These are phyloP conservation scores for Zygosaccharomyces bailii DNA, from an alignment of 805 yeast species.

Conservation along the genomic window DNA sequence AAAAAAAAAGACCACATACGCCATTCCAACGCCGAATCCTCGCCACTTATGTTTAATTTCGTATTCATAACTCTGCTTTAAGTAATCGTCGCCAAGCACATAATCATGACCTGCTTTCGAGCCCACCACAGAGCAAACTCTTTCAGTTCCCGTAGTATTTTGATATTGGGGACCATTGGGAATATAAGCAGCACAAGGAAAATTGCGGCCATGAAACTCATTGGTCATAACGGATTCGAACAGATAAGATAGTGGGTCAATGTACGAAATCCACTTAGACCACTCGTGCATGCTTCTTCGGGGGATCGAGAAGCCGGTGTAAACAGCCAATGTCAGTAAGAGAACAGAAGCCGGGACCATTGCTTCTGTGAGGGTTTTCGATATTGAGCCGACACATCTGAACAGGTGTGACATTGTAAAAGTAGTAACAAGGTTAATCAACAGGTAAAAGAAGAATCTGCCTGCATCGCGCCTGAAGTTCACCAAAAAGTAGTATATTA, in stretches of 20 bases:
- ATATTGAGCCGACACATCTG: conserved; percentile 50
- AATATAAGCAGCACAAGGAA: conserved; percentile 45
- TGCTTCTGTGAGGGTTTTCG: conserved; percentile 48
- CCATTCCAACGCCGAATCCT: conserved; percentile 59
- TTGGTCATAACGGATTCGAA: conserved; percentile 58
- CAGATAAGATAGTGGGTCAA: conserved; percentile 55
- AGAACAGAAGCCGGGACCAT: conserved; percentile 58
- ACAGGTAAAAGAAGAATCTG: conserved; percentile 49
- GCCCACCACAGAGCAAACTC: conserved; percentile 57
- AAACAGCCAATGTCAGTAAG: conserved; percentile 47
- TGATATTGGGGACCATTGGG: conserved; percentile 48
- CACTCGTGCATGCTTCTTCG: conserved; percentile 55
- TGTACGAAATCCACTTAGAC: conserved; percentile 62
- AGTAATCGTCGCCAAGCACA: conserved; percentile 53
- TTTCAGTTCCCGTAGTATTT: conserved; percentile 32
- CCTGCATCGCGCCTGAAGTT: conserved; percentile 54
- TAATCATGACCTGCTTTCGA: conserved; percentile 47
- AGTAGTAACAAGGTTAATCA: conserved; percentile 44
- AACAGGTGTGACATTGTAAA: conserved; percentile 53
- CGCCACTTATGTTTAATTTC: conserved; percentile 54
- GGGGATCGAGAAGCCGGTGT: conserved; percentile 58
- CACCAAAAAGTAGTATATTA: conserved; percentile 51
- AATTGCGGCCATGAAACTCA: conserved; percentile 49
- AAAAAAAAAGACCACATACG: conserved; percentile 53
- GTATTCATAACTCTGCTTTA: conserved; percentile 45